Evolutionary conservation across 768 basidiomycete genomes (phyloP).

Genomic region (Mycena haematopus): DNA sequence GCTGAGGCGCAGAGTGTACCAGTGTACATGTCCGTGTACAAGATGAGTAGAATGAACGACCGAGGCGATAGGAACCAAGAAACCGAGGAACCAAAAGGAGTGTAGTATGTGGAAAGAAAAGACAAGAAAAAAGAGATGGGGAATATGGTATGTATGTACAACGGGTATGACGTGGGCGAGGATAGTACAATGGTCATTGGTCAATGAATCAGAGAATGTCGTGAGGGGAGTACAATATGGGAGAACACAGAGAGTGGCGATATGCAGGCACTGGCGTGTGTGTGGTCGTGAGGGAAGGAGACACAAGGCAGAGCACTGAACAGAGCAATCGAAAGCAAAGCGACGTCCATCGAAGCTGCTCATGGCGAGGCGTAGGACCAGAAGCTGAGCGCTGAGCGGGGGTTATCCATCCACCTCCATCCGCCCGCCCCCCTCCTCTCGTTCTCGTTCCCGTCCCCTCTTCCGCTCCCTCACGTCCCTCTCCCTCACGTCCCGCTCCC

Average conservation of each 20-base stretch:
- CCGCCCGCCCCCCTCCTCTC: conserved; percentile 31
- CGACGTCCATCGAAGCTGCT: neutral
- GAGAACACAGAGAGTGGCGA: too few species aligned
- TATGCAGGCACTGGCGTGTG: too few species aligned
- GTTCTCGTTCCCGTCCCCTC: conserved; percentile 11
- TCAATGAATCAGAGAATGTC: too few species aligned
- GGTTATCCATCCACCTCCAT: conserved; percentile 37
- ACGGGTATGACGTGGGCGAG: neutral
- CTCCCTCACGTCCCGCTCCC: conserved; percentile 16
- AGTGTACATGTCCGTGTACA: too few species aligned
- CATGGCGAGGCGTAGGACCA: neutral
- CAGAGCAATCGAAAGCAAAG: neutral
- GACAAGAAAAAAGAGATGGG: neutral
- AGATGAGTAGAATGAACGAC: neutral
- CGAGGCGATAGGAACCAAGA: neutral
- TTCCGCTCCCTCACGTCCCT: neutral
- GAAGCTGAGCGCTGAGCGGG: too few species aligned
- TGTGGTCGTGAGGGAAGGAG: neutral
- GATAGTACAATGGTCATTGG: neutral
- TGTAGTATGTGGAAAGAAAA: neutral
- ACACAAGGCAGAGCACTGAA: neutral
- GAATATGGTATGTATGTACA: neutral
- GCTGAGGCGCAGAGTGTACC: too few species aligned
- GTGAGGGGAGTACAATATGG: too few species aligned
- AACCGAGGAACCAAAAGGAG: neutral